Conservation (phyloP, 106 monocot species). For the Platanthera zijinensis region DNA sequence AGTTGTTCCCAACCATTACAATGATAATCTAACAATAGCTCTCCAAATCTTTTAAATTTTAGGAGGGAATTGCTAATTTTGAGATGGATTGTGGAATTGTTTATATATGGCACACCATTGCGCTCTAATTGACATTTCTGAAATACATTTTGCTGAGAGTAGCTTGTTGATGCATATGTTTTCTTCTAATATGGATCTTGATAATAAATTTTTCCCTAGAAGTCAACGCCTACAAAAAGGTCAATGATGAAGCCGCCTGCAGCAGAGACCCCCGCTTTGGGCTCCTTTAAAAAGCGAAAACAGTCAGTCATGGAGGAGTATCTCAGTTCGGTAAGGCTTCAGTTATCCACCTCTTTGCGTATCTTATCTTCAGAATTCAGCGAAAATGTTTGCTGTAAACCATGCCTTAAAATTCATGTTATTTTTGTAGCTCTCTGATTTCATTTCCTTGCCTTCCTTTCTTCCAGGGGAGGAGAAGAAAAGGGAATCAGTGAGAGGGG, state of each 20-base stretch:
- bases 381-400: background rate
- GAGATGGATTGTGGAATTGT: no score
- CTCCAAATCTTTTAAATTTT: no score
- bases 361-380: background rate
- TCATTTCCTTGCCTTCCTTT: background rate
- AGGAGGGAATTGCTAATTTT: no score
- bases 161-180: background rate
- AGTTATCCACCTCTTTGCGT: background rate
- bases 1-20: no score
- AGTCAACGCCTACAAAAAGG: slow-evolving; percentile 40
- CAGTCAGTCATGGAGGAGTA: slow-evolving; percentile 53
- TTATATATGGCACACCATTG: no score
- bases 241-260: slow-evolving; percentile 32
- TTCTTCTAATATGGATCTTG: background rate
- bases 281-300: slow-evolving; percentile 47
- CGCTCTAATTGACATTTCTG: no score
- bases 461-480: background rate
- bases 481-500: background rate
- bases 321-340: slow-evolving; percentile 32
- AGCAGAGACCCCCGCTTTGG: slow-evolving; percentile 37
- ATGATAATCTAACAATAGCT: no score
- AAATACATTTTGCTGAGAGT: no score
- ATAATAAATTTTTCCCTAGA: slow-evolving; percentile 15
- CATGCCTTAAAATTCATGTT: background rate
- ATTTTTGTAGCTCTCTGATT: background rate